These are phyloP conservation scores for Talaromyces sp. DNA, from an alignment of 2,329 filamentous ascomycete species.

Conservation along the genomic window DNA sequence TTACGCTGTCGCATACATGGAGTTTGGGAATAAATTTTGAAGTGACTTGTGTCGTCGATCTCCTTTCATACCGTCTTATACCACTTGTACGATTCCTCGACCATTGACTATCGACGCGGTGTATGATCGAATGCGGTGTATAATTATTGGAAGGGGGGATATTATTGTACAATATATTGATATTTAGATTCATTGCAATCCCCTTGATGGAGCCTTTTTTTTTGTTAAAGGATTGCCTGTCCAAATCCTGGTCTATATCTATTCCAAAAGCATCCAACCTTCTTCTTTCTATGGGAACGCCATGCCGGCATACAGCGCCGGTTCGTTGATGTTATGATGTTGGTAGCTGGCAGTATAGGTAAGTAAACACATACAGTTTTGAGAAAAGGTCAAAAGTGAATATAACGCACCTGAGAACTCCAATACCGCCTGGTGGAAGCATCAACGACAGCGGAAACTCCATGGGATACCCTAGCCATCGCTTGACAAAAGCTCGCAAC, in stretches of 20 bases:
- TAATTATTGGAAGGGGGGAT: neutral
- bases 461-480: slow-evolving; percentile 41
- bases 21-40: slow-evolving; percentile 3
- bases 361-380: neutral
- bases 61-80: neutral
- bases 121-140: slow-evolving; percentile 2
- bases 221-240: neutral
- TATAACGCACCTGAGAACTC: slow-evolving; percentile 32
- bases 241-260: neutral
- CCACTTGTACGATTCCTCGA: neutral
- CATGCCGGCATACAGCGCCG: slow-evolving; percentile 39
- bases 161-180: slow-evolving; percentile 10
- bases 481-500: slow-evolving; percentile 43
- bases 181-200: neutral
- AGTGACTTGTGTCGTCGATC: neutral
- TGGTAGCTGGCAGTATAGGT: slow-evolving; percentile 22
- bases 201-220: neutral
- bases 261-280: neutral
- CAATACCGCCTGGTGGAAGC: slow-evolving; percentile 41
- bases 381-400: neutral
- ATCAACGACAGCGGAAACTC: slow-evolving; percentile 40
- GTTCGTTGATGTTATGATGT: slow-evolving; percentile 35
- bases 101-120: neutral
- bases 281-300: slow-evolving; percentile 18
- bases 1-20: slow-evolving; percentile 10